Percentiles rank a stretch among this genome's conserved stretches.
Conservation (phyloP, 2,329 filamentous ascomycete species). For the Madurella mycetomatis region DNA sequence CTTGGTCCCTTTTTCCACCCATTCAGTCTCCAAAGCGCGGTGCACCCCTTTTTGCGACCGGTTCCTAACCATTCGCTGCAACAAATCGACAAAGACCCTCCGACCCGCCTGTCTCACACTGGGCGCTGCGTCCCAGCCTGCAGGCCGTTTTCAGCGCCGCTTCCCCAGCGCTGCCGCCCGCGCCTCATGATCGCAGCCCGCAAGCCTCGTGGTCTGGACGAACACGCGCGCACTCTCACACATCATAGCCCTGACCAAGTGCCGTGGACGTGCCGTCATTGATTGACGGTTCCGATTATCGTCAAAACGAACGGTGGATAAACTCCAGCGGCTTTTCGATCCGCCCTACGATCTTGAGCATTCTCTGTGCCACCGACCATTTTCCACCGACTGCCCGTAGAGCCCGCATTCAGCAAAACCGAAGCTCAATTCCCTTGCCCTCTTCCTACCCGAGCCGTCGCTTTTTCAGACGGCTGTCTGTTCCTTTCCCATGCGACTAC, state of each 20-base stretch:
- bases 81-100: constrained; percentile 6
- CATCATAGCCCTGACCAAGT: neutral
- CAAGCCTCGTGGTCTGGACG: neutral
- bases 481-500: constrained; percentile 18
- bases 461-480: neutral
- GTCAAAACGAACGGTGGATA: neutral
- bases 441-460: constrained; percentile 1
- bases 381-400: neutral
- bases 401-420: neutral
- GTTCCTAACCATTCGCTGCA: constrained; percentile 8
- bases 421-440: neutral
- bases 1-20: constrained; percentile 1
- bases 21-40: neutral
- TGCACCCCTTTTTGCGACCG: constrained; percentile 8
- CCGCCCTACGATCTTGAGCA: constrained; percentile 1
- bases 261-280: constrained; percentile 6
- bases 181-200: constrained; percentile 19
- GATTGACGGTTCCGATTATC: constrained; percentile 5
- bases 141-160: constrained; percentile 8
- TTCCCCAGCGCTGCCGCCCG: constrained; percentile 11
- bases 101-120: constrained; percentile 14
- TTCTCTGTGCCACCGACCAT: neutral
- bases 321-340: neutral
- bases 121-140: constrained; percentile 1
- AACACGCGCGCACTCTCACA: constrained; percentile 1